Conservation (phyloP, 768 basidiomycete species). For the Leccinum arenicola region DNA sequence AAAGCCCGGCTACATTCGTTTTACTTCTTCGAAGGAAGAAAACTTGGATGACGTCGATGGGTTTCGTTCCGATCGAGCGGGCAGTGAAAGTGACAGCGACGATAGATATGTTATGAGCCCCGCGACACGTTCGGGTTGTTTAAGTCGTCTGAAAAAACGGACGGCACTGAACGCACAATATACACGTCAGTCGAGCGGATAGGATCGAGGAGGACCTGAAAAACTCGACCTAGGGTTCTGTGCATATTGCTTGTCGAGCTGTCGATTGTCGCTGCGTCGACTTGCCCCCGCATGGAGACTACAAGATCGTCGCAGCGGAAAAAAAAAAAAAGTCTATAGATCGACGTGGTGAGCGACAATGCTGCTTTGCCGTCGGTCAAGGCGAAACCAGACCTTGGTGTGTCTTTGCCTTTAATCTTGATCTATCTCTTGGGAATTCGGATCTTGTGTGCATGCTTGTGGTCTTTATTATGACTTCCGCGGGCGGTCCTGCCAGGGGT, state of each 20-base stretch:
- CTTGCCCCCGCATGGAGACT: constrained; percentile 15
- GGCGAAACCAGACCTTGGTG: constrained; percentile 2
- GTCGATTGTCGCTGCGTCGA: constrained; percentile 2
- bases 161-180: not conserved
- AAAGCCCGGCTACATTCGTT: constrained; percentile 20
- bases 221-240: not conserved
- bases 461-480: not conserved
- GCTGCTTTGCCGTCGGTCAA: not conserved
- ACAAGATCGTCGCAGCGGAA: not conserved
- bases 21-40: not conserved
- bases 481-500: not conserved
- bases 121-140: not conserved
- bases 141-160: not conserved
- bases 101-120: not conserved
- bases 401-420: not conserved
- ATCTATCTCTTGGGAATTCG: not conserved
- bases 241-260: not conserved
- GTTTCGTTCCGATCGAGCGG: constrained; percentile 8
- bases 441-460: not conserved
- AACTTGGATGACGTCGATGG: constrained; percentile 17
- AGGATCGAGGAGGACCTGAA: not conserved
- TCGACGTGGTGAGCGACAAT: not conserved
- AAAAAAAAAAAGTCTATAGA: not conserved
- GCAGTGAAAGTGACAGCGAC: constrained; percentile 7
- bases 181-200: not conserved